Evolutionary conservation across 1,284 basidiomycete species (phyloP).

Genomic region (Microbotryum lychnidis-dioicae): DNA sequence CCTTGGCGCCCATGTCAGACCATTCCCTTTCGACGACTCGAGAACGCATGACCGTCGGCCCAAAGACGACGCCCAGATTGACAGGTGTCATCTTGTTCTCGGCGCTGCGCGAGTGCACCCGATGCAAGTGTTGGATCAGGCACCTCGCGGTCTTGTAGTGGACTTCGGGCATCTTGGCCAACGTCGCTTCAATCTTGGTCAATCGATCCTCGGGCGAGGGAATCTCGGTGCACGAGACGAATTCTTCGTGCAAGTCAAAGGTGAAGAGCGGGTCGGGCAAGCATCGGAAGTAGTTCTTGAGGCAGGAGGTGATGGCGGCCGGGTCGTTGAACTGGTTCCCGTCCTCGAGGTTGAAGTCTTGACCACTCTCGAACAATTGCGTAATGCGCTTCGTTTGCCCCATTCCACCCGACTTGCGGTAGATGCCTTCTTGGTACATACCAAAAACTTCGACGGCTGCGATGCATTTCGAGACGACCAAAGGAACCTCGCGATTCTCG

Average conservation of each 20-base stretch:
- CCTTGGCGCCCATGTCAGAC: constrained; percentile 93
- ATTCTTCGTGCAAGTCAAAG: constrained; percentile 81
- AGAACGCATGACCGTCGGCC: constrained; percentile 90
- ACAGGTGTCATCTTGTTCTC: constrained; percentile 88
- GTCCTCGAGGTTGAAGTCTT: constrained; percentile 88
- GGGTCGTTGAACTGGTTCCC: constrained; percentile 91
- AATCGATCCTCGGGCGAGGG: constrained; percentile 53
- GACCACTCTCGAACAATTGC: constrained; percentile 86
- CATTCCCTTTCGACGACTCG: constrained; percentile 80
- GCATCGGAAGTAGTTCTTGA: constrained; percentile 92
- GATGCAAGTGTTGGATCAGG: constrained; percentile 79
- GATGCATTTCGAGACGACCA: constrained; percentile 92
- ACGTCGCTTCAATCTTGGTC: constrained; percentile 57
- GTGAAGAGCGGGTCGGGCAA: constrained; percentile 86
- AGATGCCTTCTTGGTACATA: constrained; percentile 90
- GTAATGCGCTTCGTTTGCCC: constrained; percentile 88
- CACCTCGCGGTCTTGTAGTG: constrained; percentile 77
- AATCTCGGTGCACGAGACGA: constrained; percentile 65
- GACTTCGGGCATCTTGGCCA: constrained; percentile 69
- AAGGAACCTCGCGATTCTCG: constrained; percentile 54
- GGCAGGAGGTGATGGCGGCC: constrained; percentile 77
- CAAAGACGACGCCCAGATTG: constrained; percentile 99
- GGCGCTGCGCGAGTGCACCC: constrained; percentile 61
- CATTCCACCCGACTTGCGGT: constrained; percentile 92
- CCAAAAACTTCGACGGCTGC: constrained; percentile 77